A percentile compares a stretch with the other conserved stretches of the same genome.
Conservation (phyloP, 1,284 basidiomycete species). For the Trichosporon faecale region DNA sequence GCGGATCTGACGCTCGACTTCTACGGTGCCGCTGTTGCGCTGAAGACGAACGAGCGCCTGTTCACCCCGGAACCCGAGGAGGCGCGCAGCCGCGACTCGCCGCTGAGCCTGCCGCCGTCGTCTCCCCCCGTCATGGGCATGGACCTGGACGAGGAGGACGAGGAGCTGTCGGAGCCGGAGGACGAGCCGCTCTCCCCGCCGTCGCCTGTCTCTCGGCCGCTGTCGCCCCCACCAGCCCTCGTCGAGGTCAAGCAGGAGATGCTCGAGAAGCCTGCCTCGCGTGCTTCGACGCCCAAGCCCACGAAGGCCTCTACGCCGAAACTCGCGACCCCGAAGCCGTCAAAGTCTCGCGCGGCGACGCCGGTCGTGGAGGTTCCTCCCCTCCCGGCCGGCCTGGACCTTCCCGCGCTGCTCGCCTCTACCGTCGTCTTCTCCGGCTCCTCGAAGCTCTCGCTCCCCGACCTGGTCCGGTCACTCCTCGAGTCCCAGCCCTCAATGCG, state of each 20-base stretch:
- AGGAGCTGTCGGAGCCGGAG: conserved; percentile 16
- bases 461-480: conserved; percentile 50
- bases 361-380: conserved; percentile 21
- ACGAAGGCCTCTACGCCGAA: conserved; percentile 3
- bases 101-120: conserved; percentile 25
- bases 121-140: conserved; percentile 22
- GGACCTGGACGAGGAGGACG: conserved; percentile 20
- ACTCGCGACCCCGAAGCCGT: not conserved
- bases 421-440: conserved; percentile 52
- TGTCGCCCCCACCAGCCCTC: not conserved
- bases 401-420: conserved; percentile 48
- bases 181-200: conserved; percentile 3
- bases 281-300: not conserved
- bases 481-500: conserved; percentile 50
- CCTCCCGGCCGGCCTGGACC: conserved; percentile 39
- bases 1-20: conserved; percentile 39
- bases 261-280: conserved; percentile 2
- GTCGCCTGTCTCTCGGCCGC: not conserved
- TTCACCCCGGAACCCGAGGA: conserved; percentile 15
- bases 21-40: conserved; percentile 37
- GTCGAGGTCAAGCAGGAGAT: conserved; percentile 18
- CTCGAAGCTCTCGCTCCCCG: conserved; percentile 49
- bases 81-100: conserved; percentile 7
- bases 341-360: conserved; percentile 16
- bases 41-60: conserved; percentile 21